Evolutionary conservation across 192 early-diverging fungal species (phyloP).

Genomic region (Backusella mclennaniae): DNA sequence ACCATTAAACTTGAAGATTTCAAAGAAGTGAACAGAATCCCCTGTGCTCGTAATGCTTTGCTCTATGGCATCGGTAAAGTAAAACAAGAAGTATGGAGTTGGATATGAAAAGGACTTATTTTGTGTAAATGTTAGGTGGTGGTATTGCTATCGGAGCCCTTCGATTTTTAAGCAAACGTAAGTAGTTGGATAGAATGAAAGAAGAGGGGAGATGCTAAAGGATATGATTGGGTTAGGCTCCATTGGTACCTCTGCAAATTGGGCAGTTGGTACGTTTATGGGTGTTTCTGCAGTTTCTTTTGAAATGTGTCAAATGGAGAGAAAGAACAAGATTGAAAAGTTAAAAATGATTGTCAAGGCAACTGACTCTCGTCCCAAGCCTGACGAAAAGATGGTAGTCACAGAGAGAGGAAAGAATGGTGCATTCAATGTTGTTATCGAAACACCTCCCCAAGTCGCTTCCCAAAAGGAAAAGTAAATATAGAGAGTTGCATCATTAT

Average conservation of each 20-base stretch:
- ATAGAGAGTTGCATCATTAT: background rate
- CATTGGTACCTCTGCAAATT: conserved; percentile 37
- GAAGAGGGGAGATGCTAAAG: background rate
- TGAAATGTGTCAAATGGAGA: conserved; percentile 39
- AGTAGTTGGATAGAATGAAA: background rate
- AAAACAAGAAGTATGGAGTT: background rate
- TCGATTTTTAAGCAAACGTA: conserved; percentile 37
- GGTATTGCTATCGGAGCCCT: conserved; percentile 36
- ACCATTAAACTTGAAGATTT: conserved; percentile 41
- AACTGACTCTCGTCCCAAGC: conserved; percentile 17
- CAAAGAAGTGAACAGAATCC: conserved; percentile 38
- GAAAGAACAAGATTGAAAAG: conserved; percentile 31
- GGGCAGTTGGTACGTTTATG: conserved; percentile 42
- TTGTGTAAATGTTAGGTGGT: conserved; percentile 17
- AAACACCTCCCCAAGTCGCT: conserved; percentile 9
- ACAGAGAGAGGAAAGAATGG: conserved; percentile 28
- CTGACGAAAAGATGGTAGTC: conserved; percentile 12
- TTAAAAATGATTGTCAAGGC: conserved; percentile 28
- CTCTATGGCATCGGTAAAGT: conserved; percentile 43
- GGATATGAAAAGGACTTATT: background rate
- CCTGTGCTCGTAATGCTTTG: conserved; percentile 42
- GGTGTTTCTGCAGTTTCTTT: conserved; percentile 32
- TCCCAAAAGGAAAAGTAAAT: background rate
- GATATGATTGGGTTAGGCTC: conserved; percentile 20
- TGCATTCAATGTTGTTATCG: conserved; percentile 31